These are phyloP conservation scores for Globisporangium spiculum DNA, from an alignment of 352 stramenopile genomes.

Conservation along the genomic window DNA sequence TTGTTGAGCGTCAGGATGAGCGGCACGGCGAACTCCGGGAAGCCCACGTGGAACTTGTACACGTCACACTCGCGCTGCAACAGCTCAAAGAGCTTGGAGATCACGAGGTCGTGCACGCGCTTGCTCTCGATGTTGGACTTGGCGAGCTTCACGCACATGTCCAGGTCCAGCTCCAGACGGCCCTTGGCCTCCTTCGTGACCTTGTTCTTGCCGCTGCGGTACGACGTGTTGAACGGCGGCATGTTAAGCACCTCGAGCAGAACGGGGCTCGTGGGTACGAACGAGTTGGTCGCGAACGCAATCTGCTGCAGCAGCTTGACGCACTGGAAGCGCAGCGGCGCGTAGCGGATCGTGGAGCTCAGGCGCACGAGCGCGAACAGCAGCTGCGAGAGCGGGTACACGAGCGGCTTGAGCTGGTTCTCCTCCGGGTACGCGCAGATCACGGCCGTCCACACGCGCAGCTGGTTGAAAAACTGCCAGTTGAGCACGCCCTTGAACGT, in stretches of 20 bases:
- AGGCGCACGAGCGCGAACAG: slow-evolving; percentile 73
- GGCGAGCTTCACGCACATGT: slow-evolving; percentile 90
- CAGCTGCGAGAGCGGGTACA: slow-evolving; percentile 95
- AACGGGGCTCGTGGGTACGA: slow-evolving; percentile 93
- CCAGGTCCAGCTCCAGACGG: slow-evolving; percentile 58
- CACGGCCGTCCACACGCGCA: slow-evolving; percentile 96
- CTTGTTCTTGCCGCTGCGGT: slow-evolving; percentile 54
- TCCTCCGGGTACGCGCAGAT: slow-evolving; percentile 87
- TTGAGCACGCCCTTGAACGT: slow-evolving; percentile 90
- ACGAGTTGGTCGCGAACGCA: slow-evolving; percentile 91
- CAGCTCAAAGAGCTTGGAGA: slow-evolving; percentile 92
- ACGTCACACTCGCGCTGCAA: slow-evolving; percentile 94
- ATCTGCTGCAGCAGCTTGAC: slow-evolving; percentile 96
- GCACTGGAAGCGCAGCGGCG: slow-evolving; percentile 96
- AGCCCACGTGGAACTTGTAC: slow-evolving; percentile 95
- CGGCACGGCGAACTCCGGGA: slow-evolving; percentile 93
- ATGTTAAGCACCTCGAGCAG: slow-evolving; percentile 94
- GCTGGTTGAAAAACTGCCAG: slow-evolving; percentile 98
- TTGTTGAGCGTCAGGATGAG: slow-evolving; percentile 87
- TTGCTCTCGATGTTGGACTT: slow-evolving; percentile 87
- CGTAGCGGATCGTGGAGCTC: slow-evolving; percentile 75
- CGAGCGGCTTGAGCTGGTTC: slow-evolving; percentile 87
- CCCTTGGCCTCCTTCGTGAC: slow-evolving; percentile 32
- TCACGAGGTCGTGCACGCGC: slow-evolving; percentile 87
- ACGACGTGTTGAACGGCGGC: slow-evolving; percentile 87